Percentiles rank a stretch among this genome's conserved stretches.
phyloP scores from a whole-genome alignment of 148 eudicot species.

The Fagopyrum homotropicum region DNA sequence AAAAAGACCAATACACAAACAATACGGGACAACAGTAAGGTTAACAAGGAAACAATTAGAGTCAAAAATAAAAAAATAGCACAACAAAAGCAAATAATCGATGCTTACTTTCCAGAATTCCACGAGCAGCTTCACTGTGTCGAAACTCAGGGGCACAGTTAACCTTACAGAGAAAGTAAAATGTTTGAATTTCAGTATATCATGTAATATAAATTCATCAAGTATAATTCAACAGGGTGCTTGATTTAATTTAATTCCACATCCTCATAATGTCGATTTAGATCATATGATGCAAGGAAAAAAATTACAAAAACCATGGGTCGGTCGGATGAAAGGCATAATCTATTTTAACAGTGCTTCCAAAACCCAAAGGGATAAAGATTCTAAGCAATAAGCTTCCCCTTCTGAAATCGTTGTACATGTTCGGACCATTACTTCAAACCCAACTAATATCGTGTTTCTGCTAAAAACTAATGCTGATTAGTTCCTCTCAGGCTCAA shows the following conservation, averaged over 20 bases:
- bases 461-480: background rate
- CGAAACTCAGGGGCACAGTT: conserved; percentile 50
- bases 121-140: conserved; percentile 55
- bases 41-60: too few species aligned
- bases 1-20: too few species aligned
- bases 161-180: conserved; percentile 38
- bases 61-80: too few species aligned
- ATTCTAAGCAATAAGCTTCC: background rate
- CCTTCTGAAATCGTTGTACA: background rate
- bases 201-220: background rate
- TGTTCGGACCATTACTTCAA: background rate
- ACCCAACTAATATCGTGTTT: background rate
- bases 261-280: background rate
- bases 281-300: background rate
- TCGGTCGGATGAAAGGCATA: background rate
- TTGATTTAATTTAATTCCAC: background rate
- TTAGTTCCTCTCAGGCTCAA: background rate
- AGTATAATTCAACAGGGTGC: background rate
- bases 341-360: background rate
- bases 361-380: background rate
- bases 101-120: conserved; percentile 55
- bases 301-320: too few species aligned
- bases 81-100: conserved; percentile 4
- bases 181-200: conserved; percentile 1
- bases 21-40: too few species aligned